Base-by-base conservation (phyloP, 2,329 filamentous ascomycete species). In the Cryphonectria nitschkei region DNA sequence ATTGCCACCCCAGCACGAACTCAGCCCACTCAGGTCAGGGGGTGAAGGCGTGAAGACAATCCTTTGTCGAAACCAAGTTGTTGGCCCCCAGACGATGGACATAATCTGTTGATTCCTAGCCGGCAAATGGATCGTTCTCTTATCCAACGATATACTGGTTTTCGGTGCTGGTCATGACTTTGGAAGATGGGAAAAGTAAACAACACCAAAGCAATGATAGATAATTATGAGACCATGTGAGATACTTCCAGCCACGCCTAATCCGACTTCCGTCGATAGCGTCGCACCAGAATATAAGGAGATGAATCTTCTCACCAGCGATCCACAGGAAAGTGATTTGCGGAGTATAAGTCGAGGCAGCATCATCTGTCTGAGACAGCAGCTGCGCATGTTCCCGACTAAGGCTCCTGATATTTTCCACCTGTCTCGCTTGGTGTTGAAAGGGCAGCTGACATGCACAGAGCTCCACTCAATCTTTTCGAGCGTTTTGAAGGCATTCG, bases 361-460 rank as follows among this genome's bases (percentile, higher is more conserved):
- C 29, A 34, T 65, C 52, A 19, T 50, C 32, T 68, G 65, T 65
- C 65, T 72, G 39, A 70, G 68, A 70, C 70, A 68, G 26, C 6
- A 58, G 50, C 52, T 54, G 69, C 19, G 66, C n/a, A 16, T 60
- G 56, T n/a, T 26, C 58, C 34, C 26, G 32, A n/a, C 14, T 14
- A n/a, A 6, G 34, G 34, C 34, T 26, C 22, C 32, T 61, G 19
- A 14, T 37, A 34, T 11, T 61, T 22, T n/a, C 54, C 26, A 29
- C 54, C 14, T 58, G 54, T 58, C 54, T 58, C 7, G 29, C 13
- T 19, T 5, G 14, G 26, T 3, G 2, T 7, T 22, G 22, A 16
- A 26, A 32, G 9, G n/a, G 65, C 65, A 58, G 52, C n/a, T 32
- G n/a, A 56, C 50, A 43, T 22, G 19, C 41, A 37, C 34, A 67